Evolutionary conservation across 768 basidiomycete genomes (phyloP).

Genomic region (Mycena maculata): DNA sequence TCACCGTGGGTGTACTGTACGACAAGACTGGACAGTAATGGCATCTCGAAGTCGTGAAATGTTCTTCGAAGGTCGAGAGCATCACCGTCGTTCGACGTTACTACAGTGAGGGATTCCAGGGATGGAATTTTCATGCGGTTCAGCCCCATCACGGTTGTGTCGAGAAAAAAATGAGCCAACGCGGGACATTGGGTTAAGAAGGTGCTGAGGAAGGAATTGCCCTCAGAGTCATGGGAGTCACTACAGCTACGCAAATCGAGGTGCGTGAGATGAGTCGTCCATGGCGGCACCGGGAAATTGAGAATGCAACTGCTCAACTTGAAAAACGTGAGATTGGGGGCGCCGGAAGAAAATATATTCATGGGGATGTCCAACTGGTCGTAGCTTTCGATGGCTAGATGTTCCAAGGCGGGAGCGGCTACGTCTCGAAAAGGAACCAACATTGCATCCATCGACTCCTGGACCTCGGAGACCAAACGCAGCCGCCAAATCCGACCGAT

Average conservation of each 20-base stretch:
- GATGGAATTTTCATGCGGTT: neutral
- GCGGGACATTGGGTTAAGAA: neutral
- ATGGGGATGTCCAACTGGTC: neutral
- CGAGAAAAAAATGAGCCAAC: constrained; percentile 1
- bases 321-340: neutral
- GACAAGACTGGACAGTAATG: neutral
- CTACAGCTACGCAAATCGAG: neutral
- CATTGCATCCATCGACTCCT: neutral
- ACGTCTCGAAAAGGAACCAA: neutral
- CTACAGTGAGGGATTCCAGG: neutral
- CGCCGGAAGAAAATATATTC: neutral
- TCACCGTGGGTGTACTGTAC: neutral
- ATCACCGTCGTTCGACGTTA: neutral
- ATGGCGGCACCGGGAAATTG: neutral
- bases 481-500: neutral
- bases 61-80: neutral
- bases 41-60: neutral
- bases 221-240: neutral
- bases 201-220: neutral
- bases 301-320: neutral
- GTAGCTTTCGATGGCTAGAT: neutral
- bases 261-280: neutral
- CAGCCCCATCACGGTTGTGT: neutral
- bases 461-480: neutral
- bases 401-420: neutral